Base-by-base conservation (phyloP, 768 basidiomycete species). In the Russula brevipes region DNA sequence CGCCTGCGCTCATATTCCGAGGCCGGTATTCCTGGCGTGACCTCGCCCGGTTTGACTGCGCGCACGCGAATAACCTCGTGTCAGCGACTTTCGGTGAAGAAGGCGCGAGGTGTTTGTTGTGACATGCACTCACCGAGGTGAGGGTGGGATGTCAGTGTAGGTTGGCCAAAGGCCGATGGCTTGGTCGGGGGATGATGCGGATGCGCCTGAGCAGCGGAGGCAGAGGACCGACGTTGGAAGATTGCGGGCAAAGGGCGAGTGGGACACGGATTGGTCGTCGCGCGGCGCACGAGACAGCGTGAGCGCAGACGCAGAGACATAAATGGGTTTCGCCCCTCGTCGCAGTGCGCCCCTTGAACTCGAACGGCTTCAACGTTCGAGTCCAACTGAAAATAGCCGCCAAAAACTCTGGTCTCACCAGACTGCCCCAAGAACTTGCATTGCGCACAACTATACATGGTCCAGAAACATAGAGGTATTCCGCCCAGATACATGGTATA, bases 1-100 rank as follows among this genome's bases (percentile, higher is more conserved):
- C 82, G 63, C 38, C 82, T 68, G 16, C 66, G 59, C 44, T 78
- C 77, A 70, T 81, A 82, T 66, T 83, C 82, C 7, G 63, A 41
- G 5, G 70, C 70, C 3, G 76, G 57, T 45, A 83, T 79, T 1
- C 81, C 80, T 0, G 76, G 75, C 0, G 80, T 81, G 30, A 82
- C 70, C 51, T 82, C 76, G 8, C 70, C 70, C 0, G 67, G 62
- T 19, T 67, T 59, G 46, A 81, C 66, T 69, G 50, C 31, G 4
- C 17, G 41, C 30, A 16, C 24, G 24, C 36, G 16, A 5, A 30
- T 30, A 49, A 5, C 33, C 17, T 3, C 46, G 3, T 5, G 52
- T 56, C 54, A 56, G 54, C 31, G 42, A 35, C 4, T 2, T 24
- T 30, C n/a, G 53, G 38, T 12, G 19, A 16, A 49, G 8, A 16